These are phyloP conservation scores for Nitzschia inconspicua DNA, from an alignment of 108 stramenopile genomes.

Conservation along the genomic window DNA sequence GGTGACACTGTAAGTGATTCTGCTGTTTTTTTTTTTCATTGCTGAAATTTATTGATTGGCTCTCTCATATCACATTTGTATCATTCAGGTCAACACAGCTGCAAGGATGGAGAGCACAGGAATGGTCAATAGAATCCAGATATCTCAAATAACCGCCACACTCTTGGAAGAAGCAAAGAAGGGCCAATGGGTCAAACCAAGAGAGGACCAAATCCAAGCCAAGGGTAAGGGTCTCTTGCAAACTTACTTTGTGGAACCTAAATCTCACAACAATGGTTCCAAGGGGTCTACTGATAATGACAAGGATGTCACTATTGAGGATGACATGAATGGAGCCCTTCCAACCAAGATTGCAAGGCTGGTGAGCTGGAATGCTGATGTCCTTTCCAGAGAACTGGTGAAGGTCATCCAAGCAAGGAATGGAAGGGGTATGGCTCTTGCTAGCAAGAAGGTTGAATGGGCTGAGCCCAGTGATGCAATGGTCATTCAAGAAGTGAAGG, in stretches of 20 bases:
- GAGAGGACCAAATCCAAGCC: constrained; percentile 21
- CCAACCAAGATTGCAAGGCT: constrained; percentile 1
- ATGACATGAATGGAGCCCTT: too few species aligned
- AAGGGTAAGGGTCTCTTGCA: constrained; percentile 35
- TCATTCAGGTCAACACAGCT: constrained; percentile 58
- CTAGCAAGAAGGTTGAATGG: neutral
- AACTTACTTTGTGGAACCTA: too few species aligned
- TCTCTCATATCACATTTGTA: too few species aligned
- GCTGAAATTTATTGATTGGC: too few species aligned
- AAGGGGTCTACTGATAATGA: too few species aligned
- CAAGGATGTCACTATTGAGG: too few species aligned
- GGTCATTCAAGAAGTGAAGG: constrained; percentile 25
- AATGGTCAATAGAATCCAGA: constrained; percentile 13
- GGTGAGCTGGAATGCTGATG: constrained; percentile 21
- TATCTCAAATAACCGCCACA: constrained; percentile 21
- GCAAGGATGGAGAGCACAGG: constrained; percentile 32
- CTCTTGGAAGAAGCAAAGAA: constrained; percentile 17
- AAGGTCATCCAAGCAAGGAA: constrained; percentile 10
- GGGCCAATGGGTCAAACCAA: constrained; percentile 15
- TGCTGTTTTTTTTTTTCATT: too few species aligned
- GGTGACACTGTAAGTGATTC: too few species aligned
- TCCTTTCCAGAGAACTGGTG: constrained; percentile 19
- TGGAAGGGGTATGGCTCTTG: too few species aligned
- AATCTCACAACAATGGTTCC: too few species aligned
- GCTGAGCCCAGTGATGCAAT: constrained; percentile 5